Percentiles rank a stretch among this genome's conserved stretches.
Conservation (phyloP, 495 filamentous ascomycete species). For the Cercophora samala region DNA sequence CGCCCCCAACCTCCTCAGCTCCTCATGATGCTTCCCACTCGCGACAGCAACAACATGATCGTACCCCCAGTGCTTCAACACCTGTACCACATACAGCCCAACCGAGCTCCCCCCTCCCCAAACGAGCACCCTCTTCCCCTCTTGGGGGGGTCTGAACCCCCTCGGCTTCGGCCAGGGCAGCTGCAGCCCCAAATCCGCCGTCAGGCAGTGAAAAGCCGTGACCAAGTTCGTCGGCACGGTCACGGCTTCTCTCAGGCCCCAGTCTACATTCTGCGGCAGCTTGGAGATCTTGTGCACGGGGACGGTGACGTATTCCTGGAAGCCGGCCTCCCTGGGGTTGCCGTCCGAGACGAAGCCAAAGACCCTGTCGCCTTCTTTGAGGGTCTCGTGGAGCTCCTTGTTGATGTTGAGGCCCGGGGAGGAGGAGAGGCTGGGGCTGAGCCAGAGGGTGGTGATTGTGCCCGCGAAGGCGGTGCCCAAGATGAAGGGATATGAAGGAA, state of each 20-base stretch:
- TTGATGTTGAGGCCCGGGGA: slow-evolving; percentile 27
- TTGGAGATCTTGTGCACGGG: slow-evolving; percentile 37
- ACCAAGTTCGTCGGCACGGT: slow-evolving; percentile 52
- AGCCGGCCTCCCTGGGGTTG: slow-evolving; percentile 36
- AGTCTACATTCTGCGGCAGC: slow-evolving; percentile 36
- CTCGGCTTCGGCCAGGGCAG: slow-evolving; percentile 47
- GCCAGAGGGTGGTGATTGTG: slow-evolving; percentile 38
- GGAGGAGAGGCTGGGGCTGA: background rate
- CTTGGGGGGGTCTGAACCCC: slow-evolving; percentile 28
- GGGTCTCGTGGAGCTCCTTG: slow-evolving; percentile 17
- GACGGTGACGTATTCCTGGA: slow-evolving; percentile 45
- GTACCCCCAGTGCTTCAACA: slow-evolving; percentile 50
- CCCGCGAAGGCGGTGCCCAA: slow-evolving; percentile 43
- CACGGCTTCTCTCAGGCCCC: slow-evolving; percentile 41
- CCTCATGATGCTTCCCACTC: slow-evolving; percentile 41
- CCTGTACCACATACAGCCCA: slow-evolving; percentile 48
- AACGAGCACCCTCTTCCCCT: slow-evolving; percentile 42
- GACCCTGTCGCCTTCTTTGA: slow-evolving; percentile 44
- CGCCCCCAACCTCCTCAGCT: slow-evolving; percentile 43
- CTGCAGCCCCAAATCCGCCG: slow-evolving; percentile 41
- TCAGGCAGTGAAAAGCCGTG: slow-evolving; percentile 49
- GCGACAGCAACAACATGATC: slow-evolving; percentile 47
- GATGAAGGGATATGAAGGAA: slow-evolving; percentile 39
- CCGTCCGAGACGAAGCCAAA: slow-evolving; percentile 49
- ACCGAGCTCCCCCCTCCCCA: slow-evolving; percentile 55